Conservation (phyloP, 1,284 basidiomycete species). For the Lignosus rhinocerotis region DNA sequence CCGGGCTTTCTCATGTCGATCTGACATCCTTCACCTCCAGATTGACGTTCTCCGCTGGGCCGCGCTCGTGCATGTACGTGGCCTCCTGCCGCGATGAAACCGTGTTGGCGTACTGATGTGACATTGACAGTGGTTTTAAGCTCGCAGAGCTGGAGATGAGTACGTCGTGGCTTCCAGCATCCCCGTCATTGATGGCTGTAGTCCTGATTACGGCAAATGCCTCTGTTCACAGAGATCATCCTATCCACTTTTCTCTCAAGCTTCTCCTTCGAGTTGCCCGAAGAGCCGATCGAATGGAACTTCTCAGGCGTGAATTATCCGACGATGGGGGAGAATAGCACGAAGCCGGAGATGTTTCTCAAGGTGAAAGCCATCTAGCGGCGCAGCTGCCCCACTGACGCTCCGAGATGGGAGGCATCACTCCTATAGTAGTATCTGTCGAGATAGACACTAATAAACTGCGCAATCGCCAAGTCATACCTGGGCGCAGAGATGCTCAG, state of each 20-base stretch:
- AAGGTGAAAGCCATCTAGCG: not conserved
- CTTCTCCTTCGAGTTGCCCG: constrained; percentile 13
- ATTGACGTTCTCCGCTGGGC: not conserved
- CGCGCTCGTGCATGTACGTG: constrained; percentile 9
- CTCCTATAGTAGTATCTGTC: too few relatives aligned
- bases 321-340: constrained; percentile 8
- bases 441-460: too few relatives aligned
- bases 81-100: not conserved
- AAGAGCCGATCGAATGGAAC: constrained; percentile 19
- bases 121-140: constrained; percentile 29
- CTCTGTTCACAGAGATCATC: constrained; percentile 12
- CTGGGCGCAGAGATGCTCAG: too few relatives aligned
- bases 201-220: not conserved
- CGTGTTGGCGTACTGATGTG: not conserved
- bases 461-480: too few relatives aligned
- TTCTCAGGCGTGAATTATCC: constrained; percentile 13
- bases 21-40: not conserved
- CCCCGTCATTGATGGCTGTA: not conserved
- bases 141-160: constrained; percentile 37
- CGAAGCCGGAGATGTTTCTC: constrained; percentile 13
- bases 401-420: too few relatives aligned
- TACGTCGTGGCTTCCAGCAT: constrained; percentile 14
- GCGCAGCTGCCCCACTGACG: too few relatives aligned
- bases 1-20: not conserved
- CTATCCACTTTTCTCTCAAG: constrained; percentile 12